These are phyloP conservation scores for Alloteropsis angusta DNA, from an alignment of 202 grass and related monocot genomes.

Conservation along the genomic window DNA sequence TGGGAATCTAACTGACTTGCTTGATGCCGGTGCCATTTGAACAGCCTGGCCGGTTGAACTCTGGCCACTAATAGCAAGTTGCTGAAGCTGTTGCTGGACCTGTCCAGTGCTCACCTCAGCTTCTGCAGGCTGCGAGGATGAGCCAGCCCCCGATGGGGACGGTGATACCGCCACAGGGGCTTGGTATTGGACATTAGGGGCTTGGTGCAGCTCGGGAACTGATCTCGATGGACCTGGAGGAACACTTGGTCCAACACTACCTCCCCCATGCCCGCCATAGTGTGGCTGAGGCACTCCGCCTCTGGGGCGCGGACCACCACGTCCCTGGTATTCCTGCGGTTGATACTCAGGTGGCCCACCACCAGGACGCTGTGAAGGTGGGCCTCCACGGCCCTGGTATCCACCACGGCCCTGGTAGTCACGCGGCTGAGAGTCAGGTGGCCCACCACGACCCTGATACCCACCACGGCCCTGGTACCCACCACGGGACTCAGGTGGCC, in stretches of 20 bases:
- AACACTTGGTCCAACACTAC: constrained; percentile 43
- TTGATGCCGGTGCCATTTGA: constrained; percentile 58
- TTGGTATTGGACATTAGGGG: constrained; percentile 53
- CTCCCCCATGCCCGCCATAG: constrained; percentile 38
- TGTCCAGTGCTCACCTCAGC: constrained; percentile 53
- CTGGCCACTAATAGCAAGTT: constrained; percentile 40
- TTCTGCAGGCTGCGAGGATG: constrained; percentile 31
- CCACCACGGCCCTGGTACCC: constrained; percentile 34
- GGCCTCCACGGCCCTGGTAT: constrained; percentile 38
- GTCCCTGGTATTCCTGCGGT: constrained; percentile 28
- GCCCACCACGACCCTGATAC: constrained; percentile 4
- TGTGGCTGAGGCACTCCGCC: constrained; percentile 49
- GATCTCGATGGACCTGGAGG: constrained; percentile 50
- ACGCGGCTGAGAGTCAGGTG: not conserved
- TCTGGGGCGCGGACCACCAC: constrained; percentile 31
- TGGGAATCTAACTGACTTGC: constrained; percentile 82
- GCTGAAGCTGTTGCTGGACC: constrained; percentile 61
- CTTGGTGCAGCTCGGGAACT: constrained; percentile 99
- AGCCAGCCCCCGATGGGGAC: constrained; percentile 36
- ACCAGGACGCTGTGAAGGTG: constrained; percentile 19
- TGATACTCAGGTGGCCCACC: constrained; percentile 43
- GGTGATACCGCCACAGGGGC: constrained; percentile 38
- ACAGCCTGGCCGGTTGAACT: constrained; percentile 44
- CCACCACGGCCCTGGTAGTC: constrained; percentile 21
- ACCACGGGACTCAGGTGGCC: not conserved